Evolutionary conservation across 2,329 filamentous ascomycete genomes (phyloP), one percentile per base, ranked within the genome.

Genomic region (Clonostachys byssicola): DNA sequence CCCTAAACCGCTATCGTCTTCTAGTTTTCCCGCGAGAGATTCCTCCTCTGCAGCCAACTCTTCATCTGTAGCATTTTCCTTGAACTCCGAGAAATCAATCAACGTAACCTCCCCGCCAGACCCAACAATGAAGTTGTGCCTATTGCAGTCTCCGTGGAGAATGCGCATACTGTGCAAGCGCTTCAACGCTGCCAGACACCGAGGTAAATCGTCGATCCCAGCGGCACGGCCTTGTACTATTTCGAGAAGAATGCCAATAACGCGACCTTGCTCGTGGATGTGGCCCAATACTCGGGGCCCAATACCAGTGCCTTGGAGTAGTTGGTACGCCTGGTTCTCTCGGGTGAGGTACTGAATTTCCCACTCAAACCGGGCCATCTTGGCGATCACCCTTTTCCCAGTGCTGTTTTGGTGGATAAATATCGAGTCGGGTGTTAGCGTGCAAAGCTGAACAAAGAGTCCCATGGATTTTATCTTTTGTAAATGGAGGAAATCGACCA

Each of bases 91-190:
- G 5, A 30, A 30, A 30, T 30, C 23, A 30, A 30, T 30, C 8
- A 30, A 30, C 9, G 23, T 30, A 30, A 30, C 9, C 23, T 30
- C 9, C 23, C 23, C 23, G 8, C 23, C 23, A 4, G 23, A 10
- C 23, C 23, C 23, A 8, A 30, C 23, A 42, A 70, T 49, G 51
- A 68, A 70, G 52, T 67, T 71, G 47, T 68, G 58, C 46, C 60
- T 57, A 51, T 70, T 69, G 34, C 62, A 55, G 51, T 70, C 67
- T 13, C 64, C 62, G 54, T 69, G 63, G 33, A 64, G 23, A 41
- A 66, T 38, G 34, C 61, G 57, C 36, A 61, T 45, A 17, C 49
- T 33, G 48, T 65, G 60, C 17, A 65, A 47, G 49, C 54, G 55
- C 44, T 46, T 34, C 33, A 67, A 38, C 49, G 56, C 52, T 36